These are phyloP conservation scores for Ophiobolus disseminans DNA, from an alignment of 2,329 filamentous ascomycete species.

Conservation along the genomic window DNA sequence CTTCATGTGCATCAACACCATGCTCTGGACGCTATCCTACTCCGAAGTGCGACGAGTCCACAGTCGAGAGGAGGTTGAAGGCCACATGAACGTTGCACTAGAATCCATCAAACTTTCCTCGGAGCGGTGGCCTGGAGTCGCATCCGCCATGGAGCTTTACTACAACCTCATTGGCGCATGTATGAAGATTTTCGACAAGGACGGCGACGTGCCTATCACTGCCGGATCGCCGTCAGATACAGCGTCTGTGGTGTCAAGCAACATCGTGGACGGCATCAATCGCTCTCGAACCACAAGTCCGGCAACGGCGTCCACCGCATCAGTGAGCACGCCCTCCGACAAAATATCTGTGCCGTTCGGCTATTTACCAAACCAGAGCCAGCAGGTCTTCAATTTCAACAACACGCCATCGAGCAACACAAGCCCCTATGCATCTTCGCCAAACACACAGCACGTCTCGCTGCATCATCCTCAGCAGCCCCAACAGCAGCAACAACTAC, in stretches of 20 bases:
- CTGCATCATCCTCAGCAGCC: conserved; percentile 39
- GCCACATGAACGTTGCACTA: conserved; percentile 75
- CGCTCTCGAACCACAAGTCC: conserved; percentile 57
- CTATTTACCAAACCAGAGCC: conserved; percentile 45
- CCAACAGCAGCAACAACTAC: conserved; percentile 18
- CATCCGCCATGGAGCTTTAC: conserved; percentile 84
- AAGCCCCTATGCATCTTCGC: conserved; percentile 27
- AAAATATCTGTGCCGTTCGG: conserved; percentile 43
- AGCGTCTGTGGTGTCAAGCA: conserved; percentile 50
- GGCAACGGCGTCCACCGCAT: conserved; percentile 47
- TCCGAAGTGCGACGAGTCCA: conserved; percentile 79
- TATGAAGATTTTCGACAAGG: conserved; percentile 81
- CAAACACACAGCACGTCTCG: conserved; percentile 27
- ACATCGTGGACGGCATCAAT: conserved; percentile 51
- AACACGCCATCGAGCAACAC: conserved; percentile 23
- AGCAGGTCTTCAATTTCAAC: conserved; percentile 38
- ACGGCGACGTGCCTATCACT: conserved; percentile 58
- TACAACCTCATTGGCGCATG: conserved; percentile 84
- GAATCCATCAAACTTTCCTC: conserved; percentile 81
- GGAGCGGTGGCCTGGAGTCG: conserved; percentile 89
- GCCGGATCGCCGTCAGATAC: conserved; percentile 57
- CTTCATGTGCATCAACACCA: conserved; percentile 89
- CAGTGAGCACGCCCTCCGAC: conserved; percentile 48
- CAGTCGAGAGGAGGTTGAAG: conserved; percentile 75
- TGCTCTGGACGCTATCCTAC: conserved; percentile 92